These are phyloP conservation scores for Trypanosoma boissoni DNA, from an alignment of 208 protist genomes.

Conservation along the genomic window DNA sequence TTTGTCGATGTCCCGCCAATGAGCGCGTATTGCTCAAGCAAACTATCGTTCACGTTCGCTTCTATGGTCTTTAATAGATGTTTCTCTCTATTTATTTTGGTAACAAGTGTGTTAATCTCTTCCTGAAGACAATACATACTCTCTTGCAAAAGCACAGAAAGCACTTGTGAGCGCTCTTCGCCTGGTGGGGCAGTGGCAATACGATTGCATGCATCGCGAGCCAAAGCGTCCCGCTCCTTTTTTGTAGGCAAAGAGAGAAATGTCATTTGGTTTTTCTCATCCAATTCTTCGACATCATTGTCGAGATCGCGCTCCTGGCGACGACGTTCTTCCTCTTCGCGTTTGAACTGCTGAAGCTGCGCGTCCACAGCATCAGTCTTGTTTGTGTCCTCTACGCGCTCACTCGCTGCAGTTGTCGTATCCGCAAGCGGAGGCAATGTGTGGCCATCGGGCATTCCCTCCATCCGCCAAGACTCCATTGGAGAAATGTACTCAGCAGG, in stretches of 20 bases:
- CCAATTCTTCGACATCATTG: not conserved
- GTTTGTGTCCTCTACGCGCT: not conserved
- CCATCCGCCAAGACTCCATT: not conserved
- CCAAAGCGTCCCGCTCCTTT: not conserved
- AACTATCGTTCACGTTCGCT: not conserved
- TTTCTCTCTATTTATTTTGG: not conserved
- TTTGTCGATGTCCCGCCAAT: conserved; percentile 55
- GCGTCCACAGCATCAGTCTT: not conserved
- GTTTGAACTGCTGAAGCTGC: not conserved
- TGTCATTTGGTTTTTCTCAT: not conserved
- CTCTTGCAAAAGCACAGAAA: not conserved
- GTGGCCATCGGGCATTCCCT: not conserved
- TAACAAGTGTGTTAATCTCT: not conserved
- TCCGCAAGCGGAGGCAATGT: no score
- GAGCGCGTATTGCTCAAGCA: not conserved
- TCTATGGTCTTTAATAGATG: not conserved
- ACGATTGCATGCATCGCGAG: not conserved
- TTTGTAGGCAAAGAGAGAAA: not conserved
- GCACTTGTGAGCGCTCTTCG: not conserved
- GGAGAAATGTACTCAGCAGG: not conserved
- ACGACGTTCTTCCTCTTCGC: not conserved
- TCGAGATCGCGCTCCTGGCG: not conserved
- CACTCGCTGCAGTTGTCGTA: no score
- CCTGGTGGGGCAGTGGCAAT: not conserved
- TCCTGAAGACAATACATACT: not conserved